Conservation (phyloP, 495 filamentous ascomycete species). For the Aspergillus heteromorphus region DNA sequence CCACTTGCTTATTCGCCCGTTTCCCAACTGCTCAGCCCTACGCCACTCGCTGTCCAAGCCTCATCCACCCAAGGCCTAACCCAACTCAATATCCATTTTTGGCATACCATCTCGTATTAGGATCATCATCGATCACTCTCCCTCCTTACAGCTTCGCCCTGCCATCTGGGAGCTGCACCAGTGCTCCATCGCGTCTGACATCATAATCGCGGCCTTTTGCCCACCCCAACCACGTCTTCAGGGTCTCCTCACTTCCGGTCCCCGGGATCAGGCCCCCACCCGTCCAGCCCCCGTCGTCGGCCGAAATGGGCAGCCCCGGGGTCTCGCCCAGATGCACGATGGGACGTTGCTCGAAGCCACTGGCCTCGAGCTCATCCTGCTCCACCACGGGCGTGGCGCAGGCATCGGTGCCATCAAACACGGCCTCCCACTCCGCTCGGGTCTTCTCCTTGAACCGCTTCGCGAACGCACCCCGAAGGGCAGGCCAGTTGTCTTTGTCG, state of each 20-base stretch:
- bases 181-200: conserved; percentile 51
- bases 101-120: neutral
- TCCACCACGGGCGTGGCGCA: conserved; percentile 84
- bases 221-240: conserved; percentile 78
- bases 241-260: conserved; percentile 61
- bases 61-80: neutral
- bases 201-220: conserved; percentile 62
- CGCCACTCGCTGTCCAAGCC: neutral
- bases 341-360: conserved; percentile 68
- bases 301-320: conserved; percentile 53
- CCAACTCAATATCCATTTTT: neutral
- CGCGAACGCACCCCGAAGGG: conserved; percentile 55
- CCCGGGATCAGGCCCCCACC: conserved; percentile 57
- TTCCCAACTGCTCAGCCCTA: neutral
- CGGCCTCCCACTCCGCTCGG: conserved; percentile 71
- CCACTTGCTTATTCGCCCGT: neutral
- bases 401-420: conserved; percentile 87
- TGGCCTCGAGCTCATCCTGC: conserved; percentile 63
- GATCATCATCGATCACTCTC: neutral
- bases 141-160: conserved; percentile 14
- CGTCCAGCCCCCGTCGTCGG: conserved; percentile 60
- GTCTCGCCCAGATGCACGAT: conserved; percentile 63
- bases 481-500: conserved; percentile 60
- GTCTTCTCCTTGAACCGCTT: conserved; percentile 66
- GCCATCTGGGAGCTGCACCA: conserved; percentile 19